Evolutionary conservation across 1,284 basidiomycete species (phyloP).

Genomic region (Malassezia furfur): DNA sequence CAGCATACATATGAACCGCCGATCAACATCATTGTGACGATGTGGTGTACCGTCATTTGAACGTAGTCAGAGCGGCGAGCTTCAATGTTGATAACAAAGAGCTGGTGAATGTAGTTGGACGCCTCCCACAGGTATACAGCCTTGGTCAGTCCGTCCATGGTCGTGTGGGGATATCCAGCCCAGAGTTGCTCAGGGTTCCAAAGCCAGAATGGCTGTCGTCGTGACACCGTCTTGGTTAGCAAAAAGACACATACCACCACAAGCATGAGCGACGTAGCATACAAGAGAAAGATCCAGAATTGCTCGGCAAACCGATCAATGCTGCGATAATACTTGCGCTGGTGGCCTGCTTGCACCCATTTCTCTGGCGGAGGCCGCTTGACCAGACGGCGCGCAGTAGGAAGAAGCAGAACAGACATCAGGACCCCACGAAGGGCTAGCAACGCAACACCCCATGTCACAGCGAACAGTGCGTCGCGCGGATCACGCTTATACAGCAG

Average conservation of each 20-base stretch:
- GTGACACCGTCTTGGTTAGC: neutral
- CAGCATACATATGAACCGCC: slow-evolving; percentile 68
- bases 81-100: slow-evolving; percentile 83
- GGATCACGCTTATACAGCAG: slow-evolving; percentile 22
- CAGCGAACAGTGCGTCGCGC: slow-evolving; percentile 32
- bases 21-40: slow-evolving; percentile 77
- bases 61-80: slow-evolving; percentile 79
- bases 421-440: slow-evolving; percentile 27
- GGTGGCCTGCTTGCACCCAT: slow-evolving; percentile 11
- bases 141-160: slow-evolving; percentile 68
- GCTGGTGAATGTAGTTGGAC: slow-evolving; percentile 87
- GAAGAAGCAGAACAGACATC: slow-evolving; percentile 32
- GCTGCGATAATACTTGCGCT: slow-evolving; percentile 20
- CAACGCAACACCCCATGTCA: slow-evolving; percentile 34
- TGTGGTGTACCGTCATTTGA: slow-evolving; percentile 93
- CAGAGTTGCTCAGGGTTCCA: slow-evolving; percentile 65
- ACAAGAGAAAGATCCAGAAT: slow-evolving; percentile 79
- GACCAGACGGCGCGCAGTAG: slow-evolving; percentile 25
- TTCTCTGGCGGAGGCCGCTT: slow-evolving; percentile 4
- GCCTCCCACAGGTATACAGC: slow-evolving; percentile 63
- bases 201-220: slow-evolving; percentile 57
- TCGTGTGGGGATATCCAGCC: slow-evolving; percentile 70
- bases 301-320: slow-evolving; percentile 86
- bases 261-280: slow-evolving; percentile 67
- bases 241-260: slow-evolving; percentile 51